Percentiles rank a stretch among this genome's conserved stretches.
These are phyloP conservation scores for Penicillium hesseltinei DNA, from an alignment of 2,329 filamentous ascomycete genomes.

Conservation along the genomic window DNA sequence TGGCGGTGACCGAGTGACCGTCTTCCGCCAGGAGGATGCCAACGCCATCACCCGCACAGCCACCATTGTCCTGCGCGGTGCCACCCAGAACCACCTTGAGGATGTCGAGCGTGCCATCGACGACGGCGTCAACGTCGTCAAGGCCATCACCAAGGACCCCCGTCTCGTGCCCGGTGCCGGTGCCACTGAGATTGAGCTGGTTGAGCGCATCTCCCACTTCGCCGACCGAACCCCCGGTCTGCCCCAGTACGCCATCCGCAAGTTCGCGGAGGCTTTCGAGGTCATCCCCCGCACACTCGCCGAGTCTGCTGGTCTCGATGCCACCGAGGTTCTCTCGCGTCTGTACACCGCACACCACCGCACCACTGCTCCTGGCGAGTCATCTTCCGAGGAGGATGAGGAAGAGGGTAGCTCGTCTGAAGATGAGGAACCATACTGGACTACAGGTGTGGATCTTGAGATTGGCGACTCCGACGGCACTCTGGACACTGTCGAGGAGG, in stretches of 20 bases:
- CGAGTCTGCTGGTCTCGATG: constrained; percentile 91
- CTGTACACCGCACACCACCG: constrained; percentile 88
- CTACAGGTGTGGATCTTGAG: constrained; percentile 92
- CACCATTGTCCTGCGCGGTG: constrained; percentile 88
- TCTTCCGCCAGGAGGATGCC: constrained; percentile 83
- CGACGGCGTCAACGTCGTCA: constrained; percentile 97
- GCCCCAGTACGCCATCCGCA: constrained; percentile 94
- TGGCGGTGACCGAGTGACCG: constrained; percentile 94
- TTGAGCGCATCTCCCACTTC: constrained; percentile 84
- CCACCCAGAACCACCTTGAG: constrained; percentile 96
- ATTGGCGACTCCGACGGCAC: constrained; percentile 77
- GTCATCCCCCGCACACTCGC: constrained; percentile 91
- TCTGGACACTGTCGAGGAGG: constrained; percentile 80
- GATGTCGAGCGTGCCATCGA: constrained; percentile 96
- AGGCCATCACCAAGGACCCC: constrained; percentile 92
- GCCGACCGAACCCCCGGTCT: constrained; percentile 92
- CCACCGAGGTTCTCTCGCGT: constrained; percentile 90
- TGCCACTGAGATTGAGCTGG: constrained; percentile 88
- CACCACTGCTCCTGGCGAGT: constrained; percentile 23
- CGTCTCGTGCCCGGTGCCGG: constrained; percentile 90
- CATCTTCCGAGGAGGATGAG: constrained; percentile 37
- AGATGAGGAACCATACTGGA: constrained; percentile 76
- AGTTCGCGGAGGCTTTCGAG: constrained; percentile 96
- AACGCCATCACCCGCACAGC: constrained; percentile 88
- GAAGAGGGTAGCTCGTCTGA: constrained; percentile 42